Base-by-base conservation (phyloP, 2,329 filamentous ascomycete species). In the Teratosphaeria nubilosa region DNA sequence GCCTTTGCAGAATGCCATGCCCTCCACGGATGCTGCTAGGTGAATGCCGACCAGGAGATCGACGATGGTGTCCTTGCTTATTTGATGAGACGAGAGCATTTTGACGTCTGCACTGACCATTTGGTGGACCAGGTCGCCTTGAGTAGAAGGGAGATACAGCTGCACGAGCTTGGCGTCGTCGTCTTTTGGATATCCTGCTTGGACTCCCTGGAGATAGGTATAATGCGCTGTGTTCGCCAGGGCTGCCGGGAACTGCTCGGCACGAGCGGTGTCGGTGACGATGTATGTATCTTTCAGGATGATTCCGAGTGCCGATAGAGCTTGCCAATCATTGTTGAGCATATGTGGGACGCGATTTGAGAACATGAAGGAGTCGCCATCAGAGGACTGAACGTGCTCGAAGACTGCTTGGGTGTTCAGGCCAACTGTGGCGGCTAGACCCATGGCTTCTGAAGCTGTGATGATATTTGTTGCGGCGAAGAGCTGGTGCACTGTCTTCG, bases 141-240 rank as follows among this genome's bases (percentile, higher is more conserved):
- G 66, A 22, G 66, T 61, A 3, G 65, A 56, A 5, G 69, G 68
- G 0, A 73, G 65, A 70, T 82, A 84, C 54, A 82, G 74, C 56
- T 80, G 79, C 16, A 84, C 79, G 64, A 83, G 74, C 13, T 78
- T 76, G 1, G 80, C 79, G 62, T 84, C 81, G 62, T 83, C 81
- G 55, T 80, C 73, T 13, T 75, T 67, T 0, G 79, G 76, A 62
- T 76, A 84, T 10, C 85, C 86, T 48, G 80, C 79, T 25, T 80
- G 75, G 7, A 87, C 70, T 14, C 79, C 83, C 30, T 81, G 72
- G 57, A 86, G 79, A 67, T 86, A 87, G 30, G 81, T 77, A 69
- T 87, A 84, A 71, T 88, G 86, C 11, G 85, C 84, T 0, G 79
- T 77, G 41, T 78, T 80, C 57, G 80, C 82, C 67, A 89, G 80